These are phyloP conservation scores for Phytophthora foliorum DNA, from an alignment of 352 stramenopile genomes.

Conservation along the genomic window DNA sequence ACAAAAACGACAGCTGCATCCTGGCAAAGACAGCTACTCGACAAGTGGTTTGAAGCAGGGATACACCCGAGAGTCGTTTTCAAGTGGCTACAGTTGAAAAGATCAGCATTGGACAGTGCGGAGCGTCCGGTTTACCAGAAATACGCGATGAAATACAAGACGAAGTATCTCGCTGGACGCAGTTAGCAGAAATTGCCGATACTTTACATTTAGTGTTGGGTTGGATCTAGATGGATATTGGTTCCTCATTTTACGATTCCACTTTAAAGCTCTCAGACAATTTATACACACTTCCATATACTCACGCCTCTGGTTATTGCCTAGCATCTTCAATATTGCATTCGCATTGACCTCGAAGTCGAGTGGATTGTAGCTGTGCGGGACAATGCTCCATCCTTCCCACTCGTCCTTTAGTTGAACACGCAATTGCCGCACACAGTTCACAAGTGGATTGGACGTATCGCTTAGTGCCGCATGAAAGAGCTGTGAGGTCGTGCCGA, in stretches of 20 bases:
- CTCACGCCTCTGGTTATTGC: conserved; percentile 4
- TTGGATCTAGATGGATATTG: no score
- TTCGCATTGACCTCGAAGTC: not conserved
- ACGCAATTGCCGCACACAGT: conserved; percentile 8
- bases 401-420: conserved; percentile 1
- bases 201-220: no score
- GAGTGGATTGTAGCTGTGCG: not conserved
- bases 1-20: not conserved
- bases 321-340: conserved; percentile 9
- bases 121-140: no score
- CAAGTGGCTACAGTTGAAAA: not conserved
- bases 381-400: not conserved
- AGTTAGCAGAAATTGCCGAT: no score
- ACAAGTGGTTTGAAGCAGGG: not conserved
- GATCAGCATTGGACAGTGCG: not conserved
- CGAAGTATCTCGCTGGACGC: no score
- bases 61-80: no score
- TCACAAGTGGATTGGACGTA: not conserved
- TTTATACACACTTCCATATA: no score
- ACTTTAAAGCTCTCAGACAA: no score
- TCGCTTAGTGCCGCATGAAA: conserved; percentile 4
- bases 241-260: no score
- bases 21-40: not conserved
- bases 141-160: no score
- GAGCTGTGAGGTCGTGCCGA: not conserved